Conservation (phyloP, 331 rosid genomes). For the Quercus lobata region DNA sequence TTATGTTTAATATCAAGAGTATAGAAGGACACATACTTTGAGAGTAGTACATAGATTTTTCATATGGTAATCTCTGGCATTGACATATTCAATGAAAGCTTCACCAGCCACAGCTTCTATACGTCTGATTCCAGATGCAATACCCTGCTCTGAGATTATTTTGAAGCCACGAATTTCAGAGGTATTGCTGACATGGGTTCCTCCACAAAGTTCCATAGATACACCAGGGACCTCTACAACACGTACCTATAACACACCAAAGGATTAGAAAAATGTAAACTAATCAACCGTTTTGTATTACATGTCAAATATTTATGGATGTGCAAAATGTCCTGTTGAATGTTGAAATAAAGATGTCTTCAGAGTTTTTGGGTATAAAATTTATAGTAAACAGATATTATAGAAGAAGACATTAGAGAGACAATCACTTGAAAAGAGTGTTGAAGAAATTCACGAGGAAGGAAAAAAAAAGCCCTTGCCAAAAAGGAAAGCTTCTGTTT, state of each 20-base stretch:
- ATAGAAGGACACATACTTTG: constrained; percentile 47
- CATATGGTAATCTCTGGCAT: constrained; percentile 73
- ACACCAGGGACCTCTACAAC: constrained; percentile 97
- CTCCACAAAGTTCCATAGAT: constrained; percentile 97
- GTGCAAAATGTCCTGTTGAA: neutral
- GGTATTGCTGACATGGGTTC: constrained; percentile 86
- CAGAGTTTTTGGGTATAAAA: neutral
- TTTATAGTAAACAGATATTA: neutral
- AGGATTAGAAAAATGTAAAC: constrained; percentile 10
- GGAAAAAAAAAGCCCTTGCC: neutral
- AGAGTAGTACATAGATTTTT: constrained; percentile 76
- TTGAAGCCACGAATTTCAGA: constrained; percentile 94
- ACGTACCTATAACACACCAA: constrained; percentile 65
- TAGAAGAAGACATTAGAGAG: neutral
- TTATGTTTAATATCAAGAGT: neutral
- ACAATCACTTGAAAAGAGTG: neutral
- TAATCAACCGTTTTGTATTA: neutral
- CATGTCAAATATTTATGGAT: neutral
- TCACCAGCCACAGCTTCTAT: constrained; percentile 98
- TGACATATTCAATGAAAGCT: constrained; percentile 79
- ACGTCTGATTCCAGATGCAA: constrained; percentile 92
- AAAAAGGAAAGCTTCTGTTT: neutral
- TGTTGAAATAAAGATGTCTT: neutral
- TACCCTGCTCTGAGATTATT: constrained; percentile 87
- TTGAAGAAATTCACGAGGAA: neutral